Evolutionary conservation across 768 basidiomycete genomes (phyloP), one percentile per base, ranked within the genome.

Genomic region (Lactarius tabidus): DNA sequence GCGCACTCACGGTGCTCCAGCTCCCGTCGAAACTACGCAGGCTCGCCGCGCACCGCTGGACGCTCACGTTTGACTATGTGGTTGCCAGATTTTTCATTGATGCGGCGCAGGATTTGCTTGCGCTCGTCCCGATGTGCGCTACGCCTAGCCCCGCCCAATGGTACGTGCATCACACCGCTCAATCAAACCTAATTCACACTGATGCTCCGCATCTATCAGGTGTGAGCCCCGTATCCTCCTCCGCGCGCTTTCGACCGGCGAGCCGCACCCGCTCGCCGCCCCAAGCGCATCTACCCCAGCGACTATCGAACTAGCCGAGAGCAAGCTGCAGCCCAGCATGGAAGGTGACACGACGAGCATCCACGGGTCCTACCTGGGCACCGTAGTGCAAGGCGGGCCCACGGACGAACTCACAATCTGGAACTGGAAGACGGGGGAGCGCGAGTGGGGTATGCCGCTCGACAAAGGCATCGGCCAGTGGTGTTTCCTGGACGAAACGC

Each of bases 401-500:
- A 15, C 10, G 4, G 52, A 54, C 51, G 26, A 23, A 26, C 38
- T 62, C 38, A 29, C 35, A 12, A 62, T 62, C 28, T 62, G 52
- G 60, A 62, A 62, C 60, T 62, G 60, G 52, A 62, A 55, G 53
- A 55, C 52, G 3, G 60, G 60, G 1, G 17, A 4, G 17, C 52
- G 29, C 10, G 60, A 62, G 39, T 35, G 38, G 60, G 3, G 38
- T 28, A 62, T 62, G 52, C 60, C 45, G 6, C 28, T 62, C 7
- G 26, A 55, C 39, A 57, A 57, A n/a, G 56, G 56, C 29, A 39
- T 62, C 18, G n/a, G 51, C 29, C 60, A 62, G 20, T 41, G 60
- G 60, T 41, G 60, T 29, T 45, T 62, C 53, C 61, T 62, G 29
- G 52, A 62, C 36, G 56, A 51, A 18, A 23, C 62, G 31, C 53